Conservation (phyloP, 495 filamentous ascomycete species). For the Margaritispora aquatica region DNA sequence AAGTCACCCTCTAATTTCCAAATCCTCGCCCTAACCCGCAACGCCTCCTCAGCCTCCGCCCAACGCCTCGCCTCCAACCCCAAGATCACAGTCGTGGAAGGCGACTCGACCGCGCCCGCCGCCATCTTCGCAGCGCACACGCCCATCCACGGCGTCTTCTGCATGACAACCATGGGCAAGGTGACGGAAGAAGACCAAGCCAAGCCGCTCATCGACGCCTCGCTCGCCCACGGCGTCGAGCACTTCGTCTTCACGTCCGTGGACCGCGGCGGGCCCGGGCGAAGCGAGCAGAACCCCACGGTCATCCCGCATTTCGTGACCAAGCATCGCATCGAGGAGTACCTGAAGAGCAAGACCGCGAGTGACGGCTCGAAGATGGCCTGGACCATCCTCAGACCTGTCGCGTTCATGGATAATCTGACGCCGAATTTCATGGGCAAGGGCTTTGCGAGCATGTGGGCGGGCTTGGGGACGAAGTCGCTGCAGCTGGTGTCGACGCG, state of each 20-base stretch:
- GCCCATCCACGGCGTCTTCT: slow-evolving; percentile 43
- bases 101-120: slow-evolving; percentile 27
- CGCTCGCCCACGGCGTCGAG: slow-evolving; percentile 50
- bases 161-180: slow-evolving; percentile 35
- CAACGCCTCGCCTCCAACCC: slow-evolving; percentile 40
- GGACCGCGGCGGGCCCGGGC: slow-evolving; percentile 56
- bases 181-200: slow-evolving; percentile 54
- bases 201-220: slow-evolving; percentile 53
- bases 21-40: slow-evolving; percentile 66
- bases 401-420: slow-evolving; percentile 64
- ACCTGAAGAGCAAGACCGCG: slow-evolving; percentile 43
- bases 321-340: slow-evolving; percentile 62
- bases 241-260: slow-evolving; percentile 67
- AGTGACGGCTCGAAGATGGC: slow-evolving; percentile 39
- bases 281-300: slow-evolving; percentile 50
- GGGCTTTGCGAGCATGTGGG: slow-evolving; percentile 50
- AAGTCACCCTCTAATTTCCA: slow-evolving; percentile 36
- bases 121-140: slow-evolving; percentile 31
- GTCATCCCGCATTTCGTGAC: slow-evolving; percentile 59
- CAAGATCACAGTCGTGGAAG: slow-evolving; percentile 20
- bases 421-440: slow-evolving; percentile 50
- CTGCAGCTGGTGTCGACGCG: slow-evolving; percentile 51
- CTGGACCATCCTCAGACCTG: slow-evolving; percentile 56
- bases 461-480: slow-evolving; percentile 34
- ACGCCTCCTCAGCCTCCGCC: slow-evolving; percentile 45